These are phyloP conservation scores for Pleurotus pulmonarius DNA, from an alignment of 768 basidiomycete species.

Conservation along the genomic window DNA sequence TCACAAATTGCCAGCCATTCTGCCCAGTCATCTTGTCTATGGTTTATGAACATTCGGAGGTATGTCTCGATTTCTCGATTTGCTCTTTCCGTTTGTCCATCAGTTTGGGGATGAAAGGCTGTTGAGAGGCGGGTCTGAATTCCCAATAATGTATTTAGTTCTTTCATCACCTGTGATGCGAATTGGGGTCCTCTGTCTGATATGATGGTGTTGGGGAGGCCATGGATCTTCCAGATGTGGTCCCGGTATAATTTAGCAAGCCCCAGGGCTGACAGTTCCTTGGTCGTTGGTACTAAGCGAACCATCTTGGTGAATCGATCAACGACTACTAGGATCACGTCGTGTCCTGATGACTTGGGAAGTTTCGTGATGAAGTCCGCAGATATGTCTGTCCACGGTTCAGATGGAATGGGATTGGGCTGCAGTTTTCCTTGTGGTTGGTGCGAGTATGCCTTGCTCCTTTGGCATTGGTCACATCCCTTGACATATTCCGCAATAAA, in stretches of 20 bases:
- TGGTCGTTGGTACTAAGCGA: constrained; percentile 11
- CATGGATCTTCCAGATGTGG: too few species aligned
- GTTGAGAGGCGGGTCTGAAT: too few species aligned
- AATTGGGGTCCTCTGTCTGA: too few species aligned
- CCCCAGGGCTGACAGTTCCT: background rate
- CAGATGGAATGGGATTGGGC: constrained; percentile 10
- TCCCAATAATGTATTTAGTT: too few species aligned
- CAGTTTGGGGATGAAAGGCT: too few species aligned
- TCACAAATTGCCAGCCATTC: constrained; percentile 2
- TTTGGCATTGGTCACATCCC: too few species aligned
- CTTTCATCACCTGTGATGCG: too few species aligned
- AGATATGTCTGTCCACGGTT: constrained; percentile 24
- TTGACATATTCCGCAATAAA: constrained; percentile 4
- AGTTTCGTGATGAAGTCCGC: constrained; percentile 13
- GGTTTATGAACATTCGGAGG: too few species aligned
- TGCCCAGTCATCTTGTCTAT: too few species aligned
- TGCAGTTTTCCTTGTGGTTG: constrained; percentile 4
- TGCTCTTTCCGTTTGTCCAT: too few species aligned
- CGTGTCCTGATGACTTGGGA: constrained; percentile 25
- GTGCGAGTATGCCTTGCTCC: background rate
- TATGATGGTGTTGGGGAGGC: too few species aligned
- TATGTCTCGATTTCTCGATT: too few species aligned
- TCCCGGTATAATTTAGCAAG: background rate
- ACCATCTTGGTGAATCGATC: constrained; percentile 17
- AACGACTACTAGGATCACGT: constrained; percentile 29